Conservation (phyloP, 2,329 filamentous ascomycete genomes). For the Trichoderma sp. region DNA sequence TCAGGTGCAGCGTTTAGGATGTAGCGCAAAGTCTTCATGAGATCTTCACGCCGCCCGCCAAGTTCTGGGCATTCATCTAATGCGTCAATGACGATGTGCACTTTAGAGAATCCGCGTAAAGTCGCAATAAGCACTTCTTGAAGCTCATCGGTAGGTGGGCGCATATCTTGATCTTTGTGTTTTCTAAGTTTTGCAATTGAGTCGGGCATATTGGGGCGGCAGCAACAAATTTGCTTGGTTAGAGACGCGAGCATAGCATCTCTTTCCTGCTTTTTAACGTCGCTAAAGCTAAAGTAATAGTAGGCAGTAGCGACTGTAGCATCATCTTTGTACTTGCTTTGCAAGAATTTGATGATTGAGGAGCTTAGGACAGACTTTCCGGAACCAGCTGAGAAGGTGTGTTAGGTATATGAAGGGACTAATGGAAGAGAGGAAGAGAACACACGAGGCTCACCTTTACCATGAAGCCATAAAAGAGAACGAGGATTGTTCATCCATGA, state of each 20-base stretch:
- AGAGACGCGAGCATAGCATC: constrained; percentile 17
- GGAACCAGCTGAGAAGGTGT: background rate
- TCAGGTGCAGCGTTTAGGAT: background rate
- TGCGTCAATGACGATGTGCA: constrained; percentile 14
- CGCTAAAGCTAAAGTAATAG: constrained; percentile 19
- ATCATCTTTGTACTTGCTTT: background rate
- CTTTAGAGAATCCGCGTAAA: background rate
- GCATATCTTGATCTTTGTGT: background rate
- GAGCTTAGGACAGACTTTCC: constrained; percentile 11
- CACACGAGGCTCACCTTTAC: constrained; percentile 2
- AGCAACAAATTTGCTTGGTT: constrained; percentile 12
- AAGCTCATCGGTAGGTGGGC: background rate
- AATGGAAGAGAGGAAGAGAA: background rate
- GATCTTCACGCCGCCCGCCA: background rate
- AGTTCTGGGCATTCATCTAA: constrained; percentile 16
- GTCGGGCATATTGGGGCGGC: constrained; percentile 1
- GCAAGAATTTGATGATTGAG: background rate
- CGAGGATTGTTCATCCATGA: background rate
- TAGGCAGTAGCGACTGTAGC: background rate
- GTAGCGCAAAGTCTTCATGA: background rate
- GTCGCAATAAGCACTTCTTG: background rate
- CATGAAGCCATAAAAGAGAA: constrained; percentile 22
- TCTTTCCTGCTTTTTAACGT: constrained; percentile 1
- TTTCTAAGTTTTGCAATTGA: background rate
- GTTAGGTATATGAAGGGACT: background rate